Base-by-base conservation (phyloP, 768 basidiomycete species). In the Mycena vulgaris region DNA sequence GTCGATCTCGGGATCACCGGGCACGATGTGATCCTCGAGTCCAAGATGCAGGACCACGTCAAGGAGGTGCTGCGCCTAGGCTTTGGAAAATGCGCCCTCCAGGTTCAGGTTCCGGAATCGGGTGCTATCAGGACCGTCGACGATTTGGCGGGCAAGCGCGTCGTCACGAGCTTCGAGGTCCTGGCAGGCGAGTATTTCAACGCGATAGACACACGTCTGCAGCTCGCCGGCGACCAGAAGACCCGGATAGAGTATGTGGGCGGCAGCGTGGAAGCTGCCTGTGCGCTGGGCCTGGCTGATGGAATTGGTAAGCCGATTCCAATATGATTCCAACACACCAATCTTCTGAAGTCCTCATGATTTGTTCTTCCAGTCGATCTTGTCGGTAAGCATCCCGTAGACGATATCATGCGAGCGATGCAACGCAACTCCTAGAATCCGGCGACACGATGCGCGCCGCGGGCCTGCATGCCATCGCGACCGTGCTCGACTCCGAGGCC, bases 401-500 rank as follows among this genome's bases (percentile, higher is more conserved):
- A n/a, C 31, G 11, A 13, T 30, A 16, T 14, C 39, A 57, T 25
- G 70, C 25, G 13, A 25, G 3, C 16, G 23, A 21, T 6, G 13
- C 27, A n/a, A 28, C n/a, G 21, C 39, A 37, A 57, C 30, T 55
- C 55, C 5, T 78, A 97, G 97, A 99, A 83, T 99, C 97, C 23
- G 98, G 98, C 51, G 98, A 99, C 78, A 99, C 98, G 5, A 99
- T 99, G 98, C 95, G 97, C 42, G 98, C 97, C 28, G 97, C 97
- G 0, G 98, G 97, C 40, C 86, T 99, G 64, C 94, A 94, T 79
- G 90, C 97, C 40, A 98, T 99, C 77, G 93, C 91, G 21, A 98
- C 96, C 13, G 80, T 99, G 14, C 88, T 99, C 63, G 80, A 91
- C 45, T 90, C 93, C 0, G 93, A 99, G 82, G 97, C 97, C 13